Evolutionary conservation across 1,284 basidiomycete genomes (phyloP), one percentile per base, ranked within the genome.

Genomic region (Volvariella surrecta): DNA sequence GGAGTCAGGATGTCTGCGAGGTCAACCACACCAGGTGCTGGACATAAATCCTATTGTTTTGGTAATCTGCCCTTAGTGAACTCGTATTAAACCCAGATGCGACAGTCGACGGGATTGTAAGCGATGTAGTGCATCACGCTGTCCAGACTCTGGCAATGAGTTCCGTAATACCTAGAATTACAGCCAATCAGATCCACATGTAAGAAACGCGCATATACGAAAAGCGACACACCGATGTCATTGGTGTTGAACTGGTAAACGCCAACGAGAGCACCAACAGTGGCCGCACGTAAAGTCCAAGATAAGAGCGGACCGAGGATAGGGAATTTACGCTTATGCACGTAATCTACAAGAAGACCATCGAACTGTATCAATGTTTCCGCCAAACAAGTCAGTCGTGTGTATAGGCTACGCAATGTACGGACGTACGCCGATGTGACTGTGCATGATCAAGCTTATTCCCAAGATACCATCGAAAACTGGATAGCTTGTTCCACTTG

Each of bases 181-280:
- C n/a, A n/a, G n/a, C n/a, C n/a, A 48, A 50, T 42, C 42, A 48
- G 34, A 42, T 22, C 9, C 15, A 22, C 7, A 8, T 32, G 10
- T 9, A 35, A 37, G 43, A 31, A 41, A 35, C 1, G 20, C n/a
- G n/a, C 15, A 39, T 32, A 20, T 16, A 15, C 34, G 15, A n/a
- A 21, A 38, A 19, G 15, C 6, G 16, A 68, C 81, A 52, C 51
- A 91, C 94, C 94, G 56, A 98, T 82, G 59, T 98, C 95, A 62
- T 94, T 90, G 35, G 93, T 96, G 72, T 96, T 95, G 73, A 96
- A 96, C 63, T 94, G 87, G 69, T 97, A 99, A 3, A 98, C 74
- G 32, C 96, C 95, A 52, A 90, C 82, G 44, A 96, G 74, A 11
- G 86, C 82, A n/a, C 80, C 84, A 34, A 88, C 79, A 21, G 95